Percentiles rank a stretch among this genome's conserved stretches.
Conservation (phyloP, 78 protist species). For the Pigoraptor vietnamica region DNA sequence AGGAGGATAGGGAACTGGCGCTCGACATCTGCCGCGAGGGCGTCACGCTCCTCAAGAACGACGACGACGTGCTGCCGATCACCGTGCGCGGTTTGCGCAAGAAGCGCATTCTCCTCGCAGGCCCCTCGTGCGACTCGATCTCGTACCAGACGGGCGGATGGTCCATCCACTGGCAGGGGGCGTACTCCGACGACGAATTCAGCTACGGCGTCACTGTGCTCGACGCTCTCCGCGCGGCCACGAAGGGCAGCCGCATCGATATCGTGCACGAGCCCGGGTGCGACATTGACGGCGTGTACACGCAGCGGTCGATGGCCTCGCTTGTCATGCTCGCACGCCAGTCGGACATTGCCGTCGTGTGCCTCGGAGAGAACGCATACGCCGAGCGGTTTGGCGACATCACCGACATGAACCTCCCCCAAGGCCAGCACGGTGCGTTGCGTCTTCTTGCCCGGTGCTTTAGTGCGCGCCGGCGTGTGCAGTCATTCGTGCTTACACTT, state of each 20-base stretch:
- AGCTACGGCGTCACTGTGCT: slow-evolving; percentile 38
- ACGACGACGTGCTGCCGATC: slow-evolving; percentile 21
- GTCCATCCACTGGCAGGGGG: slow-evolving; percentile 62
- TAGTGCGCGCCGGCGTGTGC: too few species aligned
- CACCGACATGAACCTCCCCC: not conserved
- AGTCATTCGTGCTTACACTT: not conserved
- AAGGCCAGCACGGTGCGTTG: not conserved
- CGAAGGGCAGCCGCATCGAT: not conserved
- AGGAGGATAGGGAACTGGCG: slow-evolving; percentile 29
- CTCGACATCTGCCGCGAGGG: slow-evolving; percentile 29
- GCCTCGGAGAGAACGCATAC: slow-evolving; percentile 48
- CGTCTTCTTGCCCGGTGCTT: not conserved
- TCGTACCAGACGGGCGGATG: slow-evolving; percentile 47
- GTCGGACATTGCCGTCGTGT: slow-evolving; percentile 22
- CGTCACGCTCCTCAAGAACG: slow-evolving; percentile 40
- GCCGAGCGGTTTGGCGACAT: slow-evolving; percentile 60
- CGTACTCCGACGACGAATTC: slow-evolving; percentile 22
- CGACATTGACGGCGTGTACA: not conserved
- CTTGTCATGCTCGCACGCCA: not conserved
- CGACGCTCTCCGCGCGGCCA: slow-evolving; percentile 15
- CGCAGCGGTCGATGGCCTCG: not conserved
- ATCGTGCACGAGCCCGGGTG: not conserved
- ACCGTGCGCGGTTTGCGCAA: not conserved
- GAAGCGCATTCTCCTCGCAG: not conserved
- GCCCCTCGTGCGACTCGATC: slow-evolving; percentile 7